A percentile compares a stretch with the other conserved stretches of the same genome.
Evolutionary conservation across 2,329 filamentous ascomycete species (phyloP).

Genomic region (Epichloe aotearoae): DNA sequence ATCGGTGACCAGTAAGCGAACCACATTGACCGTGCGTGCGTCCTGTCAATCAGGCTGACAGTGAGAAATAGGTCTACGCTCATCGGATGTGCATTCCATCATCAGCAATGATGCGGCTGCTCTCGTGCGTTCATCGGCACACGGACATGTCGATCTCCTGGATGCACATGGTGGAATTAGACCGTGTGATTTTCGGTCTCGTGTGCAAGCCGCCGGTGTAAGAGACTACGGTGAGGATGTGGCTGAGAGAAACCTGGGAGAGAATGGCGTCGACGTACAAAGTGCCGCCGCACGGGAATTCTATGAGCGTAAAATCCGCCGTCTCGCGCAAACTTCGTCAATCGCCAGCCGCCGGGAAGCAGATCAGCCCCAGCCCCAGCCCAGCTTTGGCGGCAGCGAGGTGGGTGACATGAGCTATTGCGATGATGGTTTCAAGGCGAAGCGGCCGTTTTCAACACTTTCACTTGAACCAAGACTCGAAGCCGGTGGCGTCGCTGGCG

Average conservation of each 20-base stretch:
- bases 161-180: constrained; percentile 26
- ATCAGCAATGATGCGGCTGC: neutral
- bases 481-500: neutral
- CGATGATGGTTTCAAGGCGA: neutral
- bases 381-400: constrained; percentile 1
- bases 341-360: constrained; percentile 1
- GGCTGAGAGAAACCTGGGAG: constrained; percentile 40
- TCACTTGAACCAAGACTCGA: neutral
- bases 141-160: constrained; percentile 4
- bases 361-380: neutral
- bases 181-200: constrained; percentile 30
- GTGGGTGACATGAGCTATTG: neutral
- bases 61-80: neutral
- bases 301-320: constrained; percentile 10
- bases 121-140: neutral
- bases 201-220: constrained; percentile 33
- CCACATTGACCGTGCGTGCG: neutral
- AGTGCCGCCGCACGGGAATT: constrained; percentile 21
- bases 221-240: constrained; percentile 47
- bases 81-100: neutral
- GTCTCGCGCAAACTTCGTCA: neutral
- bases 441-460: neutral
- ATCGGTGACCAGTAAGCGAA: constrained; percentile 1
- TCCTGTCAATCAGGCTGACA: neutral
- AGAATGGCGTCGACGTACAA: constrained; percentile 20